Evolutionary conservation across 352 stramenopile genomes (phyloP).

Genomic region (Thalassiosira livingstoniorum): DNA sequence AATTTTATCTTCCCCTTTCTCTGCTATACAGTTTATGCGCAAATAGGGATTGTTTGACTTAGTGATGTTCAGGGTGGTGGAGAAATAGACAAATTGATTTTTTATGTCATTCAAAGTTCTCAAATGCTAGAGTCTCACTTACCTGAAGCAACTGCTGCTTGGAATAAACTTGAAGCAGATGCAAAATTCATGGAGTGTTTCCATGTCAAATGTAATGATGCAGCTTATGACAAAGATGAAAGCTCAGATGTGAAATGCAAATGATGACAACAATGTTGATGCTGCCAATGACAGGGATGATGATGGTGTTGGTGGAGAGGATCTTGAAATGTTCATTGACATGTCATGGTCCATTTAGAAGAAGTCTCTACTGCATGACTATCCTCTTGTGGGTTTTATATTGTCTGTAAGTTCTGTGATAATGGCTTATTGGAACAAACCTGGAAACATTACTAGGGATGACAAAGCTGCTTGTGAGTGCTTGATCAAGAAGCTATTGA

Average conservation of each 20-base stretch:
- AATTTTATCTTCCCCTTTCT: neutral
- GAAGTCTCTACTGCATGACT: neutral
- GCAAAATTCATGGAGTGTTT: no score
- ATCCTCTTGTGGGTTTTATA: neutral
- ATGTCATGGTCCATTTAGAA: no score
- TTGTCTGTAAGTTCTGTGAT: neutral
- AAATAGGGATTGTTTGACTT: conserved; percentile 12
- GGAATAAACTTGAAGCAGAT: no score
- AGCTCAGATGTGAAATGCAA: no score
- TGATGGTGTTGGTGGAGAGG: no score
- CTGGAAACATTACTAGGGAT: neutral
- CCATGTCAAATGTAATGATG: no score
- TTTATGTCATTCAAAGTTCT: conserved; percentile 14
- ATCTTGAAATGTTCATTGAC: no score
- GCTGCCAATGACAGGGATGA: no score
- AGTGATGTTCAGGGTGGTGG: neutral
- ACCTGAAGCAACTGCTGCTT: no score
- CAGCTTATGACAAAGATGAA: no score
- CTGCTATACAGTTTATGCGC: conserved; percentile 6
- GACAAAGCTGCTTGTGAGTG: neutral
- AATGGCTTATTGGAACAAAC: neutral
- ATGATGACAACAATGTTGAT: no score
- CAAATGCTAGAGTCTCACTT: neutral
- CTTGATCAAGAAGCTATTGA: conserved; percentile 2
- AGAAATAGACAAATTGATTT: conserved; percentile 16